Conservation (phyloP, 2,329 filamentous ascomycete species). For the Penicillium concentricum region DNA sequence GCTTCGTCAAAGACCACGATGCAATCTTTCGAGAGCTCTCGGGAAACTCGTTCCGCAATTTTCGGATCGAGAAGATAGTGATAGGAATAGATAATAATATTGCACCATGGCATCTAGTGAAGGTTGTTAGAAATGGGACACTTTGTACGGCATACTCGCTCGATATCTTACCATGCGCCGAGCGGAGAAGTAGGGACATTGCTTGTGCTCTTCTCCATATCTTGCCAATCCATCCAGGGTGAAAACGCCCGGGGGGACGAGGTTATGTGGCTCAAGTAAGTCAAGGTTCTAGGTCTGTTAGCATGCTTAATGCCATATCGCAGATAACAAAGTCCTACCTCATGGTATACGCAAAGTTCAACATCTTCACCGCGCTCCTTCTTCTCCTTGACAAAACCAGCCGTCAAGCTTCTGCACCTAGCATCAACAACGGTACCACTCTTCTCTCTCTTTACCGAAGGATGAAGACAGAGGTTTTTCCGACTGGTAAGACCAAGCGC, state of each 20-base stretch:
- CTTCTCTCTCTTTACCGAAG: slow-evolving; percentile 93
- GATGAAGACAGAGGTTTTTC: slow-evolving; percentile 95
- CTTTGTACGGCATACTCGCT: neutral
- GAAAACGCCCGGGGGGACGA: slow-evolving; percentile 93
- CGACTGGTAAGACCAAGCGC: slow-evolving; percentile 90
- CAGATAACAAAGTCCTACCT: slow-evolving; percentile 53
- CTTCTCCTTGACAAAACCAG: slow-evolving; percentile 96
- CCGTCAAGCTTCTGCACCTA: slow-evolving; percentile 91
- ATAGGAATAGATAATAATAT: slow-evolving; percentile 99
- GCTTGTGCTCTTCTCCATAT: slow-evolving; percentile 93
- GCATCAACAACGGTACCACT: slow-evolving; percentile 92
- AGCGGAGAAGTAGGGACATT: slow-evolving; percentile 96
- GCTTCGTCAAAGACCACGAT: slow-evolving; percentile 99
- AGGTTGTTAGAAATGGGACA: slow-evolving; percentile 20
- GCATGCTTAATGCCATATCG: neutral
- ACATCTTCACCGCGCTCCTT: slow-evolving; percentile 94
- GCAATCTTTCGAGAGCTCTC: slow-evolving; percentile 94
- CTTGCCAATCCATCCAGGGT: slow-evolving; percentile 84
- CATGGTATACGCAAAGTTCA: slow-evolving; percentile 92
- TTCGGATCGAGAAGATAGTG: slow-evolving; percentile 97
- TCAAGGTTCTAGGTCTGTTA: slow-evolving; percentile 71
- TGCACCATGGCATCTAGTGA: slow-evolving; percentile 89
- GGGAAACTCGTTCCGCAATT: slow-evolving; percentile 92
- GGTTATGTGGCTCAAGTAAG: slow-evolving; percentile 87
- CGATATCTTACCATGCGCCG: slow-evolving; percentile 72